A percentile compares a stretch with the other conserved stretches of the same genome.
Conservation (phyloP, 202 grass and related monocot species). For the Musa balbisiana region DNA sequence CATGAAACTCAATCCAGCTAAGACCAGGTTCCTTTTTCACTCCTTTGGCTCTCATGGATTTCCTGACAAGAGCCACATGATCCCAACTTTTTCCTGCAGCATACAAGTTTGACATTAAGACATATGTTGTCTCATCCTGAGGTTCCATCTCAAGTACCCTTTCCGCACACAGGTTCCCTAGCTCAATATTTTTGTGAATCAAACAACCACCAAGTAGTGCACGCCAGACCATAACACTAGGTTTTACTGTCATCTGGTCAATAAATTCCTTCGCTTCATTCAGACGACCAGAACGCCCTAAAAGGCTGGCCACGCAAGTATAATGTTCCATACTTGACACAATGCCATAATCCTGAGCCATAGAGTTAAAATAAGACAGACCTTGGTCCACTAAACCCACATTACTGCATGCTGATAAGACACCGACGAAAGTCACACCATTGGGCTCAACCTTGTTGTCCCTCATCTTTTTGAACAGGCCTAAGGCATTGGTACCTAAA, state of each 20-base stretch:
- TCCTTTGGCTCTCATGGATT: constrained; percentile 54
- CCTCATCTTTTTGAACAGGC: constrained; percentile 43
- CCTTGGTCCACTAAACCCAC: constrained; percentile 40
- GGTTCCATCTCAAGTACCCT: constrained; percentile 62
- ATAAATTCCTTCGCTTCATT: constrained; percentile 57
- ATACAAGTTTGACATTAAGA: constrained; percentile 71
- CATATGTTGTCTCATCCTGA: constrained; percentile 58
- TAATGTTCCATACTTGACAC: constrained; percentile 61
- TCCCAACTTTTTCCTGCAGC: constrained; percentile 47
- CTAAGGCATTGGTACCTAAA: constrained; percentile 27
- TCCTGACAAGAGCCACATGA: constrained; percentile 54
- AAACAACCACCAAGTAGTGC: constrained; percentile 58
- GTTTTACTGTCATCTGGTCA: constrained; percentile 39
- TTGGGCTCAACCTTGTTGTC: constrained; percentile 32
- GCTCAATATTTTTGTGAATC: constrained; percentile 51
- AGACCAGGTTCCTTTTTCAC: constrained; percentile 50
- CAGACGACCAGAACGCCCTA: constrained; percentile 43
- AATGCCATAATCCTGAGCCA: constrained; percentile 38
- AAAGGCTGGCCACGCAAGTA: constrained; percentile 61
- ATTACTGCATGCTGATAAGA: constrained; percentile 46
- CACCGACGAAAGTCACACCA: constrained; percentile 53
- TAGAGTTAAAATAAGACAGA: constrained; percentile 45
- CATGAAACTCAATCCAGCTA: constrained; percentile 60
- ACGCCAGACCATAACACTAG: constrained; percentile 57
- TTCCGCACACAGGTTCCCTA: constrained; percentile 51